Evolutionary conservation across 371 early-diverging fungal species (phyloP), one percentile per base, ranked within the genome.

Genomic region (Apophysomyces trapeziformis): DNA sequence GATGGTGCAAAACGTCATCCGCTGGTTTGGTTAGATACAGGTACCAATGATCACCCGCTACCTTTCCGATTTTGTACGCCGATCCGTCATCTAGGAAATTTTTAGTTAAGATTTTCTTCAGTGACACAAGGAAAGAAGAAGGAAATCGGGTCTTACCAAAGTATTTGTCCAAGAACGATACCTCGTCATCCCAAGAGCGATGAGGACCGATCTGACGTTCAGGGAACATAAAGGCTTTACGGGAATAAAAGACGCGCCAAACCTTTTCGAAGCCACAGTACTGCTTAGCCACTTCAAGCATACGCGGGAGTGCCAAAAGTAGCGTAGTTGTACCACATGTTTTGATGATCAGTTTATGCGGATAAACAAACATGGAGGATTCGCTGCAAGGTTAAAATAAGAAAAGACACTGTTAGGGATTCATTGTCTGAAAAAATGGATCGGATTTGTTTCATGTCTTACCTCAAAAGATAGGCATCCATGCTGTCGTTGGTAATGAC

Each of bases 301-400:
- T 87, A 50, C 89, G 84, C 46, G 94, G 91, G 46, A 98, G 71
- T 32, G 96, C 92, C 66, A 90, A 82, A 69, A 98, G 80, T 38
- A 96, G 81, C 0, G 96, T 97, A 18, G 98, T 97, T 5, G 97
- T 96, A 36, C 98, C 98, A 80, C 98, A 98, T 5, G 98, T 98
- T 82, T 98, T 98, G 67, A 98, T 82, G 61, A 98, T 94, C 46
- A 98, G 70, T 67, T 94, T 94, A 86, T 96, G 93, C 21, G 92
- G 90, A 76, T 95, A 97, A 44, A 98, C 95, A 82, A 98, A 98
- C 90, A 98, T 90, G 61, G 97, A 96, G 26, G 95, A 95, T 84
- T 98, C 98, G 73, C 92, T 88, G 61, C 21, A 56, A n/a, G 21
- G 39, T 70, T 62, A 58, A 72, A 68, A 63, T 67, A 60, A 45